Evolutionary conservation across 208 protist species (phyloP), one percentile per base, ranked within the genome.

Genomic region (Trypanosoma avium): DNA sequence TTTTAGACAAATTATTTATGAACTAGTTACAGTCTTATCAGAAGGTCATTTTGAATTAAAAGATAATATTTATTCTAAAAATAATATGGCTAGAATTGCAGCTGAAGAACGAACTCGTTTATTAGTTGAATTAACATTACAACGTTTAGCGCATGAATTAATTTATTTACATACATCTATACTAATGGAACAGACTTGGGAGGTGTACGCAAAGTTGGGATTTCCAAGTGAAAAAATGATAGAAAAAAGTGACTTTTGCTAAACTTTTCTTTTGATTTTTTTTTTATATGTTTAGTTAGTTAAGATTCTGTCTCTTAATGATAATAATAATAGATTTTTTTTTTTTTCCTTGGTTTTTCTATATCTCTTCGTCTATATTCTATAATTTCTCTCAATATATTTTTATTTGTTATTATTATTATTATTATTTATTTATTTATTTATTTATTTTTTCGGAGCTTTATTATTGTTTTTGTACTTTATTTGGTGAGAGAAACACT

Each of bases 121-220:
- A 13, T 29, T 75, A 1, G 70, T 60, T 54, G 70, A 75, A n/a
- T 38, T 75, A 49, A 30, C 70, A 40, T 38, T 75, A 55, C 70
- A 64, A n/a, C 70, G 70, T 42, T 48, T 75, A 21, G 61, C 70
- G 47, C 52, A 66, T 59, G 70, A 75, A 24, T 35, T 75, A 55
- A 64, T 75, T 67, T 55, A 75, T 43, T 43, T 68, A 4, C 70
- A 70, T 24, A 75, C 49, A 4, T 67, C 65, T 56, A 3, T 69
- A 29, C 55, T 75, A 33, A 75, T 75, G 61, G 70, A 75, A 33
- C 60, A 53, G 43, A 22, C 40, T 7, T 73, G 60, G 50, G 52
- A 57, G 38, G 46, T 47, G 4, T 73, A 73, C 22, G 67, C 22
- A 42, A 43, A 53, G n/a, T 12, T 73, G 40, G 67, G 67, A 7